phyloP scores from a whole-genome alignment of 2,329 filamentous ascomycete genomes.

The Drechslerella dactyloides region DNA sequence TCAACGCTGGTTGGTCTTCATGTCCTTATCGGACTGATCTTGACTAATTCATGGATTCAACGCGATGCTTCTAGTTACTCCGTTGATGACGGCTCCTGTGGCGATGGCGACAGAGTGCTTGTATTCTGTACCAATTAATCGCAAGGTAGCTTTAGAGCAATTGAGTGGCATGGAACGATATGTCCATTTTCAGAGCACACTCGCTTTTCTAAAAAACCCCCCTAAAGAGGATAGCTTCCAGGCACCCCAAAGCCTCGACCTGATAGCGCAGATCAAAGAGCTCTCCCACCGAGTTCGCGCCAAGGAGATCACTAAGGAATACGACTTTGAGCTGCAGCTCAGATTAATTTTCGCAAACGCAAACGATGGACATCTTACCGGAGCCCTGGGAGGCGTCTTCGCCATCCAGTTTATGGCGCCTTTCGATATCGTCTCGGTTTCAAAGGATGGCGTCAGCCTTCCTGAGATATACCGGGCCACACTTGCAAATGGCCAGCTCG shows the following conservation, averaged over 20 bases:
- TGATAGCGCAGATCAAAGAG: slow-evolving; percentile 35
- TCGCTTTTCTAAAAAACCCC: slow-evolving; percentile 43
- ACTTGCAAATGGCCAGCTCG: slow-evolving; percentile 22
- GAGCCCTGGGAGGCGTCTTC: slow-evolving; percentile 41
- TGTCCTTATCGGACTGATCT: neutral
- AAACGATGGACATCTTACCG: slow-evolving; percentile 47
- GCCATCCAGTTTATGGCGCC: slow-evolving; percentile 46
- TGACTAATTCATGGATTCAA: neutral
- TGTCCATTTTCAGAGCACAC: slow-evolving; percentile 49
- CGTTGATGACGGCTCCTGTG: slow-evolving; percentile 39
- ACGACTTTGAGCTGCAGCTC: slow-evolving; percentile 42
- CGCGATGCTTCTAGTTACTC: slow-evolving; percentile 15
- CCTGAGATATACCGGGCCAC: slow-evolving; percentile 41
- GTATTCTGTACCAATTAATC: slow-evolving; percentile 44
- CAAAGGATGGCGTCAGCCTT: slow-evolving; percentile 32
- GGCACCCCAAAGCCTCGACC: slow-evolving; percentile 25
- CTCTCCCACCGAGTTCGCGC: slow-evolving; percentile 31
- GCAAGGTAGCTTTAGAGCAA: slow-evolving; percentile 35
- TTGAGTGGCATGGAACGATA: slow-evolving; percentile 43
- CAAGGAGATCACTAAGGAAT: slow-evolving; percentile 42
- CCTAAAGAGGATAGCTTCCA: slow-evolving; percentile 40
- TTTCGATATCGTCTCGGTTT: slow-evolving; percentile 43
- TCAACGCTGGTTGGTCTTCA: neutral
- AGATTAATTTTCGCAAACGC: slow-evolving; percentile 31
- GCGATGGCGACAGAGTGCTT: slow-evolving; percentile 42